Evolutionary conservation across 176 grass and related monocot species (phyloP).

Genomic region (Rhynchospora tenuis): DNA sequence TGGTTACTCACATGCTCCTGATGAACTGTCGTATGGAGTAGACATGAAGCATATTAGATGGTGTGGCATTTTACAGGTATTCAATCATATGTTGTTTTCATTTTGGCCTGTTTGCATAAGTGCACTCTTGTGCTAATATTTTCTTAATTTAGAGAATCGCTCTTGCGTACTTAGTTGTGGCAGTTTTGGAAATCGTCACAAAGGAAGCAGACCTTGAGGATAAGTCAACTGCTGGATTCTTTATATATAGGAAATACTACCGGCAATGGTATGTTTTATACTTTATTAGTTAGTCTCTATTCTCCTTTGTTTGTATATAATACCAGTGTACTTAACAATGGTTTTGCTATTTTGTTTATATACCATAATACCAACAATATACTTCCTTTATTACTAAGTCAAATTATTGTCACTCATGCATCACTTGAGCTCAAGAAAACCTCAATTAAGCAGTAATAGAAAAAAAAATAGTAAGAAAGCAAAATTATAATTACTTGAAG

Average conservation of each 20-base stretch:
- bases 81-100: neutral
- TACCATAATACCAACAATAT: neutral
- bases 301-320: neutral
- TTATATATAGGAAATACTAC: constrained; percentile 54
- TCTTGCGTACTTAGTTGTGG: constrained; percentile 81
- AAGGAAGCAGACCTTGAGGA: constrained; percentile 61
- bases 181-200: constrained; percentile 59
- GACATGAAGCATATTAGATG: constrained; percentile 84
- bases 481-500: no score
- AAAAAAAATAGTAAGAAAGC: no score
- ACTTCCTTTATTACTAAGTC: neutral
- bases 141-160: constrained; percentile 61
- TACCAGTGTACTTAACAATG: neutral
- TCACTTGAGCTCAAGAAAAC: neutral
- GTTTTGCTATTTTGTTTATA: no score
- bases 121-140: neutral
- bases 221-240: constrained; percentile 39
- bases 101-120: neutral
- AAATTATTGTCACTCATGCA: neutral
- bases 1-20: constrained; percentile 85
- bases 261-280: constrained; percentile 51
- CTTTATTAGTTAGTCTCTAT: neutral
- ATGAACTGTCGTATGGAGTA: constrained; percentile 61
- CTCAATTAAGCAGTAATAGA: no score
- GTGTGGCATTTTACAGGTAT: constrained; percentile 90